phyloP scores from a whole-genome alignment of 495 filamentous ascomycete species.

The Penicillium robsamsonii region DNA sequence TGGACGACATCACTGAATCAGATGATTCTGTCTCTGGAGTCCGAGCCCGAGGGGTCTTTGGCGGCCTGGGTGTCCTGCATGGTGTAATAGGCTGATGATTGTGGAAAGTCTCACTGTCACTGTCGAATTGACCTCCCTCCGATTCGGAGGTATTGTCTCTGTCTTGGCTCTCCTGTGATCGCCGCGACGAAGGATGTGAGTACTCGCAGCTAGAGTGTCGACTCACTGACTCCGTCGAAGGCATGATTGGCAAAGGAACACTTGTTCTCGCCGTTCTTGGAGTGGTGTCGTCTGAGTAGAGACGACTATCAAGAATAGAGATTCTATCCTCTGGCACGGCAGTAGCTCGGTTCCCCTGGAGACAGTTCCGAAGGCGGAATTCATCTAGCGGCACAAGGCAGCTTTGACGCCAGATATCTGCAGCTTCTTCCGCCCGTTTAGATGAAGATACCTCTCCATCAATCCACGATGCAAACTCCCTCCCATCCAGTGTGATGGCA shows the following conservation, averaged over 20 bases:
- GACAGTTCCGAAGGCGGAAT: neutral
- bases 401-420: neutral
- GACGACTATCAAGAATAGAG: neutral
- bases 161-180: neutral
- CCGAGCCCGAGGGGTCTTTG: neutral
- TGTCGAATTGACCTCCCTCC: neutral
- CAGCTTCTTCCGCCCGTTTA: neutral
- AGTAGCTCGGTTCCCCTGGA: slow-evolving; percentile 1
- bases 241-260: neutral
- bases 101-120: neutral
- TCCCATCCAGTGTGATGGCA: neutral
- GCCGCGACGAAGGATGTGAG: neutral
- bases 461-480: neutral
- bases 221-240: neutral
- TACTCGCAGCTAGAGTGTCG: neutral
- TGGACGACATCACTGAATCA: neutral
- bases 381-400: neutral
- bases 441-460: neutral
- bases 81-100: neutral
- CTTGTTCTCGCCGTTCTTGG: neutral
- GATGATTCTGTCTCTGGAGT: neutral
- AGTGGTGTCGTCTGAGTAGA: neutral
- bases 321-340: neutral
- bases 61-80: neutral
- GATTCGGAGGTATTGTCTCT: neutral